Conservation (phyloP, 1,139 yeast species). For the Candida sp. region DNA sequence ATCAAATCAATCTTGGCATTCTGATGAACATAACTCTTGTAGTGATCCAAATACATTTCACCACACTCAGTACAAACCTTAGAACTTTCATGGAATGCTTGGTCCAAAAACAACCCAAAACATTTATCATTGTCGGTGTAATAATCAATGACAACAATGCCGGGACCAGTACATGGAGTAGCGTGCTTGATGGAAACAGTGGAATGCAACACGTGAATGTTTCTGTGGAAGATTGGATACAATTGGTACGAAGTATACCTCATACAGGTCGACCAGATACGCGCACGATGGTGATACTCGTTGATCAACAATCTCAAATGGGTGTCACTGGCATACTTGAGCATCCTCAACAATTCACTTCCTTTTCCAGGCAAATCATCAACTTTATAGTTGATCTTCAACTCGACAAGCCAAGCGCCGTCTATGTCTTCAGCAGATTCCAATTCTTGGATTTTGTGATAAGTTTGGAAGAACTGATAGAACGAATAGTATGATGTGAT, state of each 20-base stretch:
- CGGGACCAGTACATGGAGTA: slow-evolving; percentile 95
- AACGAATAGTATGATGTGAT: slow-evolving; percentile 56
- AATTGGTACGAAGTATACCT: slow-evolving; percentile 43
- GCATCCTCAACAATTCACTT: slow-evolving; percentile 40
- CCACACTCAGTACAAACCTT: slow-evolving; percentile 85
- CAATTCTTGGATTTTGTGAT: slow-evolving; percentile 25
- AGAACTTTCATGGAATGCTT: slow-evolving; percentile 69
- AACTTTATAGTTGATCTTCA: slow-evolving; percentile 29
- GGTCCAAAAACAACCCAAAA: slow-evolving; percentile 87
- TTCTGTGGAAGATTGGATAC: slow-evolving; percentile 68
- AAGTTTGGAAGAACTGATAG: slow-evolving; percentile 32
- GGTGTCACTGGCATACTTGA: slow-evolving; percentile 37
- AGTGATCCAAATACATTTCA: slow-evolving; percentile 71
- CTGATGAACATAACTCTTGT: slow-evolving; percentile 89
- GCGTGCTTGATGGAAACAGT: slow-evolving; percentile 85
- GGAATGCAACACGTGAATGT: slow-evolving; percentile 76
- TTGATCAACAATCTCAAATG: slow-evolving; percentile 29
- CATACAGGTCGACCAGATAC: slow-evolving; percentile 47
- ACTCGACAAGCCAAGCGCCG: slow-evolving; percentile 25
- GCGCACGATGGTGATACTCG: slow-evolving; percentile 36
- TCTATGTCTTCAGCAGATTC: slow-evolving; percentile 24
- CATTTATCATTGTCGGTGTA: slow-evolving; percentile 94
- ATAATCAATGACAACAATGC: slow-evolving; percentile 76
- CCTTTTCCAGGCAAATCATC: slow-evolving; percentile 39
- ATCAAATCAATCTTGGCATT: slow-evolving; percentile 80